Base-by-base conservation (phyloP, 805 yeast species). In the Maudiozyma bulderi region DNA sequence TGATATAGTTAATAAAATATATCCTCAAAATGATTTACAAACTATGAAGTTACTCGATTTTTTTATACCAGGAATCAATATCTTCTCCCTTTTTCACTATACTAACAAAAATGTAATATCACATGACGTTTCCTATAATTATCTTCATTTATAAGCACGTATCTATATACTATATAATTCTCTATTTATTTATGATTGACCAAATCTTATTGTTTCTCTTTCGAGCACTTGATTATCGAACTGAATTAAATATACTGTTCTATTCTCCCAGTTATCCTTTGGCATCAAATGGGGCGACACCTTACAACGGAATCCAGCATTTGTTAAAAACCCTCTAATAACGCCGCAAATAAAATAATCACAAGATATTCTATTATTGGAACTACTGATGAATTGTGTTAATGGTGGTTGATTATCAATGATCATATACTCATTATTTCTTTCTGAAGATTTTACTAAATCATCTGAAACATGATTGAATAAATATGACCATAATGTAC, bases 281-380 rank as follows among this genome's bases (percentile, higher is more conserved):
- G 87, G 84, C 43, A 81, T 84, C 0, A 82, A 73, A 62, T 89
- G 96, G 0, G 96, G 95, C 8, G 84, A 77, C 6, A 88, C 95
- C 38, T 69, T 72, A 43, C 91, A 88, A 43, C 77, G 78, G 58
- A 86, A 86, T 48, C 80, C 81, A 2, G 86, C 73, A 6, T 81
- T 73, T 54, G 83, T 86, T 52, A 88, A 70, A 2, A 87, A 82
- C 1, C 95, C 95, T 61, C 86, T 91, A 30, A 88, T 74, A n/a
- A 88, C 75, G 1, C 96, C 96, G 9, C 95, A 95, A 1, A 82
- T 77, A 59, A 84, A 86, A 4, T 91, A 87, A 14, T 86, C 83
- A 63, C 95, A 85, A n/a, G 85, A 81, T 59, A 80, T 77, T 52
- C 84, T 90, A 37, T 32, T 45, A 53, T 77, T 77, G 1, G 93